Conservation (phyloP, 306 rosid genomes). For the Luffa aegyptiaca region DNA sequence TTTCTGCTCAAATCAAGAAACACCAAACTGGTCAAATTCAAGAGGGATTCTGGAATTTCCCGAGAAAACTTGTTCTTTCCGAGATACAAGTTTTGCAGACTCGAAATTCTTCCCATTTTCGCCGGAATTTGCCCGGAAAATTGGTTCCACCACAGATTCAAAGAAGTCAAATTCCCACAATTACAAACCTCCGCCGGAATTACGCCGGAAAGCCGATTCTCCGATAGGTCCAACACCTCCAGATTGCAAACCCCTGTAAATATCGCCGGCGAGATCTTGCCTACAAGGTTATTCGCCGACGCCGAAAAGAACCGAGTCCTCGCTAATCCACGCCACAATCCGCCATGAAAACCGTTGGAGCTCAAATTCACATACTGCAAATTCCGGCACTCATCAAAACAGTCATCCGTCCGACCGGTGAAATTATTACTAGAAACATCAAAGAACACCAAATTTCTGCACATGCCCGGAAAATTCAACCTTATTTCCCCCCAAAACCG, state of each 20-base stretch:
- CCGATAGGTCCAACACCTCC: constrained; percentile 51
- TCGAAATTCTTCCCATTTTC: constrained; percentile 45
- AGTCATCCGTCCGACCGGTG: constrained; percentile 37
- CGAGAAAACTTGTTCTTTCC: constrained; percentile 62
- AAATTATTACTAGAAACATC: constrained; percentile 59
- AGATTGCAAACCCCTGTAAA: constrained; percentile 42
- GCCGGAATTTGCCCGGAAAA: constrained; percentile 54
- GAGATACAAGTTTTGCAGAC: constrained; percentile 47
- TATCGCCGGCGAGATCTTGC: constrained; percentile 27
- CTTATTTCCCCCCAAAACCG: constrained; percentile 46
- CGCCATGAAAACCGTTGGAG: constrained; percentile 49
- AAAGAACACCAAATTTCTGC: constrained; percentile 34
- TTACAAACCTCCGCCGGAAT: constrained; percentile 46
- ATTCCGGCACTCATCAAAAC: constrained; percentile 46
- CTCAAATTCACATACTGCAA: constrained; percentile 80
- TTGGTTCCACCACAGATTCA: constrained; percentile 48
- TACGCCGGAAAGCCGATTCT: constrained; percentile 35
- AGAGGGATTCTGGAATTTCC: constrained; percentile 49
- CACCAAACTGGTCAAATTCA: constrained; percentile 35
- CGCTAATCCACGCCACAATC: constrained; percentile 43
- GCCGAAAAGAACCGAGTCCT: constrained; percentile 46
- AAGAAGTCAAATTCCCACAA: constrained; percentile 34
- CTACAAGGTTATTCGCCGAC: constrained; percentile 51
- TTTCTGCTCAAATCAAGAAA: constrained; percentile 88
- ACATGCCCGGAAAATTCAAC: constrained; percentile 45